A percentile compares a stretch with the other conserved stretches of the same genome.
phyloP scores from a whole-genome alignment of 805 yeast species.

The Pichia occidentalis region DNA sequence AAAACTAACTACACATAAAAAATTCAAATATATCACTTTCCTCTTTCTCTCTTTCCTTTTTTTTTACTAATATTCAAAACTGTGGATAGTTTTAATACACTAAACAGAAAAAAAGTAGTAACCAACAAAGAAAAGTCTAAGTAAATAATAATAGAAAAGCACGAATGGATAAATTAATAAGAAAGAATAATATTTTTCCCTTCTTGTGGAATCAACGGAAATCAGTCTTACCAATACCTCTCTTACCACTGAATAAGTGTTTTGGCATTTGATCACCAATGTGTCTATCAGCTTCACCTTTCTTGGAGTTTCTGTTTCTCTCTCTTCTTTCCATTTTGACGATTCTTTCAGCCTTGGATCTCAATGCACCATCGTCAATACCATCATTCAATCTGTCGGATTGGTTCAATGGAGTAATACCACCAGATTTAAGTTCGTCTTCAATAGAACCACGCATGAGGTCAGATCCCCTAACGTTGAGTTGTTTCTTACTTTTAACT shows the following conservation, averaged over 20 bases:
- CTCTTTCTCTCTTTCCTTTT: too few relatives aligned
- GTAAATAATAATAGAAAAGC: neutral
- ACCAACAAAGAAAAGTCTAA: neutral
- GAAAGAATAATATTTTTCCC: too few relatives aligned
- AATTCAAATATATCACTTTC: too few relatives aligned
- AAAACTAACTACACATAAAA: too few relatives aligned
- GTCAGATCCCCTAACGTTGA: constrained; percentile 65
- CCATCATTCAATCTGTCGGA: constrained; percentile 82
- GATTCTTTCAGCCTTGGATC: constrained; percentile 81
- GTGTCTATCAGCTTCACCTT: constrained; percentile 95
- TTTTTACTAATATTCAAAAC: too few relatives aligned
- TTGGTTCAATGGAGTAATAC: constrained; percentile 43
- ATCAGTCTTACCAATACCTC: constrained; percentile 91
- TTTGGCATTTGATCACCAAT: constrained; percentile 79
- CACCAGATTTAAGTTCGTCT: constrained; percentile 17
- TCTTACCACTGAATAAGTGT: constrained; percentile 93
- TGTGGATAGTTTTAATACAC: too few relatives aligned
- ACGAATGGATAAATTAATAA: neutral
- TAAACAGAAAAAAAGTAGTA: too few relatives aligned
- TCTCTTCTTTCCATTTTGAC: constrained; percentile 88
- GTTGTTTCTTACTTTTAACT: constrained; percentile 16
- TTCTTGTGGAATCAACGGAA: constrained; percentile 67
- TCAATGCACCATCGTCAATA: constrained; percentile 69
- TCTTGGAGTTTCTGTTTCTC: constrained; percentile 85
- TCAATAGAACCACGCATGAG: constrained; percentile 42